These are phyloP conservation scores for Russula sp. DNA, from an alignment of 768 basidiomycete species.

Conservation along the genomic window DNA sequence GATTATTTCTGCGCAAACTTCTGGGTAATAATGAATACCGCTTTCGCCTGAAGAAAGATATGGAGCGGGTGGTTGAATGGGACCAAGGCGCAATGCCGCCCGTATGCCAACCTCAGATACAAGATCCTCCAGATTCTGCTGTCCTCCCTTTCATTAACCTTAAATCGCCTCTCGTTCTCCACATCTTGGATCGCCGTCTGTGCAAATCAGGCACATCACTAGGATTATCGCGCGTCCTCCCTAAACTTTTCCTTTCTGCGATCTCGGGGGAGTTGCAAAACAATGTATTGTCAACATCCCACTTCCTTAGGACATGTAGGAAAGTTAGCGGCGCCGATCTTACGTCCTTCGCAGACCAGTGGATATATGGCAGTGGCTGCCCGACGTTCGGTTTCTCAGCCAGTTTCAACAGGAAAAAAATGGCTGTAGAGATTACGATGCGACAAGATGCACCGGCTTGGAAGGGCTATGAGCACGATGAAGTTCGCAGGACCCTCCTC, in stretches of 20 bases:
- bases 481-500: constrained; percentile 55
- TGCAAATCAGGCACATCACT: constrained; percentile 94
- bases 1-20: constrained; percentile 77
- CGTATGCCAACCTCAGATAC: constrained; percentile 82
- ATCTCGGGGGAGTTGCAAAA: constrained; percentile 85
- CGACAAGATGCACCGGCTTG: constrained; percentile 81
- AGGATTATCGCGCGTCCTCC: constrained; percentile 89
- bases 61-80: constrained; percentile 82
- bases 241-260: constrained; percentile 91
- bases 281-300: constrained; percentile 82
- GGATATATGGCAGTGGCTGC: constrained; percentile 97
- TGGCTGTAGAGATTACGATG: constrained; percentile 96
- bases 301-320: constrained; percentile 85
- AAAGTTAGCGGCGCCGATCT: constrained; percentile 92
- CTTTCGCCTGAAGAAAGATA: constrained; percentile 92
- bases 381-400: constrained; percentile 87
- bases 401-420: constrained; percentile 94
- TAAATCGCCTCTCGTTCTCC: constrained; percentile 92
- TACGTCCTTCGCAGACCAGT: constrained; percentile 92
- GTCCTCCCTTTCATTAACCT: constrained; percentile 86
- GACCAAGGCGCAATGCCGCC: constrained; percentile 89
- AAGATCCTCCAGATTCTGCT: constrained; percentile 78
- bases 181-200: constrained; percentile 89
- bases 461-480: constrained; percentile 57
- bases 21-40: constrained; percentile 97